These are phyloP conservation scores for Mortierella sp. DNA, from an alignment of 371 early-diverging fungal genomes.

Conservation along the genomic window DNA sequence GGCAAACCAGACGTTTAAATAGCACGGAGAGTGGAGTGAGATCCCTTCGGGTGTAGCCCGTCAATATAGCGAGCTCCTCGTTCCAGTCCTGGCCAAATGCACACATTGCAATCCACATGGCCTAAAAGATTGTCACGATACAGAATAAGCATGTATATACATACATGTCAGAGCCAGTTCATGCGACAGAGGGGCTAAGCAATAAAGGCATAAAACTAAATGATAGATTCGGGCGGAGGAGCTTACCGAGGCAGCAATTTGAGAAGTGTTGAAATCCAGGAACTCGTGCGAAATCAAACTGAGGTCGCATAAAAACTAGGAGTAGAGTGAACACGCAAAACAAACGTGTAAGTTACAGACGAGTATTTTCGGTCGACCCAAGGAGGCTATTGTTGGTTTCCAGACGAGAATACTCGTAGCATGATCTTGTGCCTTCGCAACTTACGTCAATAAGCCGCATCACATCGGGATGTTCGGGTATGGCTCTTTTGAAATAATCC, in stretches of 20 bases:
- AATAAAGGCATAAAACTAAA: too few species aligned
- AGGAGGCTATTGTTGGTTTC: too few species aligned
- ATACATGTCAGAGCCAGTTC: too few species aligned
- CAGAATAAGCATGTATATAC: too few species aligned
- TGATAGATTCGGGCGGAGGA: too few species aligned
- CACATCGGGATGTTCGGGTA: slow-evolving; percentile 7
- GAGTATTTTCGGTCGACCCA: too few species aligned
- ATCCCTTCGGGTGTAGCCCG: slow-evolving; percentile 30
- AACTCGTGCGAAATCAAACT: slow-evolving; percentile 36
- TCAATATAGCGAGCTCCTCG: slow-evolving; percentile 36
- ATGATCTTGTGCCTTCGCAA: too few species aligned
- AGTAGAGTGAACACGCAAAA: background rate
- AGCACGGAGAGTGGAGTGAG: slow-evolving; percentile 27
- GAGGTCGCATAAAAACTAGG: slow-evolving; percentile 43
- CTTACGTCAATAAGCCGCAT: slow-evolving; percentile 33
- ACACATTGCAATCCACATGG: slow-evolving; percentile 34
- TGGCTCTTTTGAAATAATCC: slow-evolving; percentile 37
- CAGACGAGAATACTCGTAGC: too few species aligned
- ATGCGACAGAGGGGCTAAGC: too few species aligned
- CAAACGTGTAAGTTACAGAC: too few species aligned
- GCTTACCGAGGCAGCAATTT: slow-evolving; percentile 43
- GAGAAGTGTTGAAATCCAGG: slow-evolving; percentile 27
- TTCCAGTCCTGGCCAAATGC: slow-evolving; percentile 29
- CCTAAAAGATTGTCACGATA: slow-evolving; percentile 9
- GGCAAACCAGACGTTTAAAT: slow-evolving; percentile 16